Evolutionary conservation across 1,139 yeast species (phyloP), one percentile per base, ranked within the genome.

Genomic region (Debaryomycetaceae sp.): DNA sequence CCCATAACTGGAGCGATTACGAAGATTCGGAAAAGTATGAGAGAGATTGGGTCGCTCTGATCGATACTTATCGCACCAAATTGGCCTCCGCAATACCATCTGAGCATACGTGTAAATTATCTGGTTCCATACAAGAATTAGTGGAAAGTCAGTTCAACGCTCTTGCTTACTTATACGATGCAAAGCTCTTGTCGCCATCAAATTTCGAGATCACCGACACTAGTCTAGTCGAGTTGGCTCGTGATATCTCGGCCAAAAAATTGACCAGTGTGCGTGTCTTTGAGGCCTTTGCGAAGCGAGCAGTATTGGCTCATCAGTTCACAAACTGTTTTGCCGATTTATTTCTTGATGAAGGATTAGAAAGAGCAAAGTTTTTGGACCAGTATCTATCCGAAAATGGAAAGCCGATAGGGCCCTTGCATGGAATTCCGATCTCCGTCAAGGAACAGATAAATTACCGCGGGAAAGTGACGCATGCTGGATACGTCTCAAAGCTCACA

Each of bases 341-440:
- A 31, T 59, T 76, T 40, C 64, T 72, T 33, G 67, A 71, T 23
- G 74, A 68, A 37, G 82, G 75, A 12, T 49, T 73, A 27, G 53
- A 53, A 30, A 59, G 74, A 34, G 82, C 82, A 5, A 48, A 66
- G 41, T 59, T 53, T 33, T 55, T 75, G 37, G 83, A 77, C 42
- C 64, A 58, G 4, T 63, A 72, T 41, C 59, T 57, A 31, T 57
- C 55, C 28, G 53, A 62, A 30, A 52, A 62, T 30, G 86, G 87
- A 13, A 69, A 73, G 43, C 55, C 77, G 0, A 51, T 74, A 31
- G 92, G 93, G 26, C 85, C 86, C 5, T 59, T 80, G 34, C 92
- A 80, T 42, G 92, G 92, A 13, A 56, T 80, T 24, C 92, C 92
- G n/a, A 54, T 80, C 23, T 78, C 90, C 2, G 55, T 81, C 35